A percentile compares a stretch with the other conserved stretches of the same genome.
These are phyloP conservation scores for Sarocladium strictum DNA, from an alignment of 2,329 filamentous ascomycete genomes.

Conservation along the genomic window DNA sequence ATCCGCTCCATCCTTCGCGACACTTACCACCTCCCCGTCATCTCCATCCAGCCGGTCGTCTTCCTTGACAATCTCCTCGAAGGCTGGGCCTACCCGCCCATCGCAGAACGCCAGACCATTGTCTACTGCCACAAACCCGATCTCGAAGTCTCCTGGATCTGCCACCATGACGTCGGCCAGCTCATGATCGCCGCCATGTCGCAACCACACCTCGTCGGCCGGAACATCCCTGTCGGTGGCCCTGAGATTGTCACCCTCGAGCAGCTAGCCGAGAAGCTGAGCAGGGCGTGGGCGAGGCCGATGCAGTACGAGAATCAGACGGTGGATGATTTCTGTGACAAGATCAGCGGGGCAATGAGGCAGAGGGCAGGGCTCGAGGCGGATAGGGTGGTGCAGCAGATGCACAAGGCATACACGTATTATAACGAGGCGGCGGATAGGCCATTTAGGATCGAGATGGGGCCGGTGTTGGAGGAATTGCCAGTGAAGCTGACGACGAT, in stretches of 20 bases:
- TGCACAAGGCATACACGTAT: constrained; percentile 34
- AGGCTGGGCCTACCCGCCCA: constrained; percentile 29
- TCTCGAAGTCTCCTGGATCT: constrained; percentile 32
- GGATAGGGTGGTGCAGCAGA: constrained; percentile 28
- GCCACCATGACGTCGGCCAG: constrained; percentile 31
- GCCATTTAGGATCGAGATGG: constrained; percentile 32
- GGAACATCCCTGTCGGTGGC: constrained; percentile 28
- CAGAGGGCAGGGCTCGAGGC: constrained; percentile 26
- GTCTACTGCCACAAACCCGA: constrained; percentile 32
- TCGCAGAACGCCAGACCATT: constrained; percentile 26
- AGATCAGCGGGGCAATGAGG: constrained; percentile 25
- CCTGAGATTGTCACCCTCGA: constrained; percentile 26
- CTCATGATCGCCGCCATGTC: constrained; percentile 29
- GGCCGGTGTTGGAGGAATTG: constrained; percentile 23
- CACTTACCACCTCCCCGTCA: constrained; percentile 20
- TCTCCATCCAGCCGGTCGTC: constrained; percentile 30
- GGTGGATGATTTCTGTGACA: constrained; percentile 23
- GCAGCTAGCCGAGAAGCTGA: constrained; percentile 26
- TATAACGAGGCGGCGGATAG: constrained; percentile 31
- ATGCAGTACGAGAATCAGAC: constrained; percentile 27
- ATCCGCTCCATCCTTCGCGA: constrained; percentile 25
- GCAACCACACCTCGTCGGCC: constrained; percentile 25
- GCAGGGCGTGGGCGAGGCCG: constrained; percentile 24
- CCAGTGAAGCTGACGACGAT: constrained; percentile 24
- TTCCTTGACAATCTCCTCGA: constrained; percentile 33